phyloP scores from a whole-genome alignment of 2,329 filamentous ascomycete species.

The Fusarium sp. region DNA sequence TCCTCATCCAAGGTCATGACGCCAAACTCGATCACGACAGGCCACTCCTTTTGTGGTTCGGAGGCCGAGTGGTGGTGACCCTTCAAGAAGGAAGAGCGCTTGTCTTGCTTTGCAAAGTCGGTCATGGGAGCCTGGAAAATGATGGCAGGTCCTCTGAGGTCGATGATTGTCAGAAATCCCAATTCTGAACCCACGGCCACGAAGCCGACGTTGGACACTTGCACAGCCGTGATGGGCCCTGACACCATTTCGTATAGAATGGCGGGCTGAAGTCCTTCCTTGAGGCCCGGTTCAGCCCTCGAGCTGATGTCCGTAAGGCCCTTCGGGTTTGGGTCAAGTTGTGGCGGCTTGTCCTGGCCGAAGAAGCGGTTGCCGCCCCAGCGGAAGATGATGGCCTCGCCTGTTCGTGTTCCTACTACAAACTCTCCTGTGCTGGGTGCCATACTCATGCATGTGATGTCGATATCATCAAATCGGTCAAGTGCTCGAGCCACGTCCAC shows the following conservation, averaged over 20 bases:
- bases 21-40: constrained; percentile 87
- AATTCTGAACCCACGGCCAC: constrained; percentile 87
- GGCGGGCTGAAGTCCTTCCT: constrained; percentile 83
- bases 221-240: constrained; percentile 81
- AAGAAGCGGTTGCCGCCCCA: constrained; percentile 86
- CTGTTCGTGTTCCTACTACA: constrained; percentile 81
- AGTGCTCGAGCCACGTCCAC: constrained; percentile 88
- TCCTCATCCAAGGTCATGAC: constrained; percentile 95
- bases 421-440: constrained; percentile 86
- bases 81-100: constrained; percentile 78
- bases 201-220: constrained; percentile 93
- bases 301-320: constrained; percentile 79
- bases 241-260: constrained; percentile 86
- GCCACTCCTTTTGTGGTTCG: constrained; percentile 73
- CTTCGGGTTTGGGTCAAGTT: constrained; percentile 71
- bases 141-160: constrained; percentile 86
- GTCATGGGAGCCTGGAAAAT: constrained; percentile 80
- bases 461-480: constrained; percentile 80
- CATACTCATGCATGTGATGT: constrained; percentile 83
- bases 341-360: constrained; percentile 68
- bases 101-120: constrained; percentile 82
- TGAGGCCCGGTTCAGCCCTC: constrained; percentile 77
- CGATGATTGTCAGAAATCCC: constrained; percentile 84
- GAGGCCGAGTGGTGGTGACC: constrained; percentile 49
- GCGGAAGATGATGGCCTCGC: constrained; percentile 88